These are phyloP conservation scores for Fagus crenata DNA, from an alignment of 306 rosid species.

Conservation along the genomic window DNA sequence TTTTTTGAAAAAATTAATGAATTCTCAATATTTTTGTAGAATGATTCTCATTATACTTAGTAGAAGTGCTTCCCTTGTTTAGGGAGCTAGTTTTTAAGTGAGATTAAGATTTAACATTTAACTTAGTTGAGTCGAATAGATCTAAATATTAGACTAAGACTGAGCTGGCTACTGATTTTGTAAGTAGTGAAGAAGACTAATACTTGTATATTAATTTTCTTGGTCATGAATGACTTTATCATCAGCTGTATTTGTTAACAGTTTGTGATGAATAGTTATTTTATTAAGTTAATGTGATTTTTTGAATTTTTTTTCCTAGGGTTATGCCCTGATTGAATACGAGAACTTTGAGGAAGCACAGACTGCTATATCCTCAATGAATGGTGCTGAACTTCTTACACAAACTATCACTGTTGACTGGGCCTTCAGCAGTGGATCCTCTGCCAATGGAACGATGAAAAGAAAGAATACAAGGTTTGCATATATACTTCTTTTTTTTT, in stretches of 20 bases:
- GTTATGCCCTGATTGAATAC: constrained; percentile 58
- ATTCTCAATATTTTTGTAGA: background rate
- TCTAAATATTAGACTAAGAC: background rate
- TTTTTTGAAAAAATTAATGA: too few species aligned
- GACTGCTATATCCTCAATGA: constrained; percentile 78
- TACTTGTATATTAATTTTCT: background rate
- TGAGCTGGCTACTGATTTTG: background rate
- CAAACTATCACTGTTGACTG: constrained; percentile 80
- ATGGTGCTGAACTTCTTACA: constrained; percentile 76
- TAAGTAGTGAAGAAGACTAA: background rate
- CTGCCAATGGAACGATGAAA: constrained; percentile 60
- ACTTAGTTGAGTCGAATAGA: background rate
- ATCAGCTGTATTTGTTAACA: background rate
- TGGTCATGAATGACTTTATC: background rate
- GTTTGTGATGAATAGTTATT: background rate
- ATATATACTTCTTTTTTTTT: background rate
- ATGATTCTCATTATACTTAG: background rate
- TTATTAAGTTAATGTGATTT: background rate
- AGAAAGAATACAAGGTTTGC: constrained; percentile 80
- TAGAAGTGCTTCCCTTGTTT: background rate
- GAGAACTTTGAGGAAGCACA: constrained; percentile 68
- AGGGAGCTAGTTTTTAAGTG: background rate
- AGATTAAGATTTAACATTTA: background rate
- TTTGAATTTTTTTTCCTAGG: constrained; percentile 24
- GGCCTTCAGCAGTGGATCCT: constrained; percentile 96